phyloP scores from a whole-genome alignment of 2,329 filamentous ascomycete species.

The Aspergillus sp. region DNA sequence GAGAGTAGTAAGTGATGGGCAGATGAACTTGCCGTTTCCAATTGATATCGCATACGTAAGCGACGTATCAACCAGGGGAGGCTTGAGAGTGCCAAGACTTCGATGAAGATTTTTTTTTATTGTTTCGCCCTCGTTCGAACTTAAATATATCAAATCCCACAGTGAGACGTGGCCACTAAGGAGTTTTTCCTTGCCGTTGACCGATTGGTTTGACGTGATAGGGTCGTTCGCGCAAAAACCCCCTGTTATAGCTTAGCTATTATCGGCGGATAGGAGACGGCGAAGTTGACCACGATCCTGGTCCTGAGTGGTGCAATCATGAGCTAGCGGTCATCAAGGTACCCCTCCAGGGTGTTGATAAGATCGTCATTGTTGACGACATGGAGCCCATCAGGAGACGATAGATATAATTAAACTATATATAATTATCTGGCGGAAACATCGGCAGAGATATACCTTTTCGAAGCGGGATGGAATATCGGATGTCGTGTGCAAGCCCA shows the following conservation, averaged over 20 bases:
- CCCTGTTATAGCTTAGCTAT: too few relatives aligned
- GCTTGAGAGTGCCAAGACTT: constrained; percentile 6
- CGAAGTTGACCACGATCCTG: too few relatives aligned
- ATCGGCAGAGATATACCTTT: not conserved
- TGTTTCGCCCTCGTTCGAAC: not conserved
- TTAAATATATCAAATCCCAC: not conserved
- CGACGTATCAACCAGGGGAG: not conserved
- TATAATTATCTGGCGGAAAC: not conserved
- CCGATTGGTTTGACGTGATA: too few relatives aligned
- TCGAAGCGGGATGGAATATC: too few relatives aligned
- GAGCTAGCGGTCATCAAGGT: not conserved
- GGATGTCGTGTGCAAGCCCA: too few relatives aligned
- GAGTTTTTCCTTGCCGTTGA: constrained; percentile 4
- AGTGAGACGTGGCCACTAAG: constrained; percentile 9
- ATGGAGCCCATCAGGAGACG: not conserved
- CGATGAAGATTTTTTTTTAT: constrained; percentile 1
- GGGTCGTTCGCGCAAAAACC: too few relatives aligned
- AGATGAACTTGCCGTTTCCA: not conserved
- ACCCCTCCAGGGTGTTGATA: not conserved
- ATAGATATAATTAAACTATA: too few relatives aligned
- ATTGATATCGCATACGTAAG: constrained; percentile 11
- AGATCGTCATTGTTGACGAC: not conserved
- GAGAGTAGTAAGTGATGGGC: too few relatives aligned
- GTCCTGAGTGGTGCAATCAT: not conserved
- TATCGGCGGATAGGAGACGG: too few relatives aligned